phyloP scores from a whole-genome alignment of 805 yeast genomes.

The Cyberlindnera petersonii region DNA sequence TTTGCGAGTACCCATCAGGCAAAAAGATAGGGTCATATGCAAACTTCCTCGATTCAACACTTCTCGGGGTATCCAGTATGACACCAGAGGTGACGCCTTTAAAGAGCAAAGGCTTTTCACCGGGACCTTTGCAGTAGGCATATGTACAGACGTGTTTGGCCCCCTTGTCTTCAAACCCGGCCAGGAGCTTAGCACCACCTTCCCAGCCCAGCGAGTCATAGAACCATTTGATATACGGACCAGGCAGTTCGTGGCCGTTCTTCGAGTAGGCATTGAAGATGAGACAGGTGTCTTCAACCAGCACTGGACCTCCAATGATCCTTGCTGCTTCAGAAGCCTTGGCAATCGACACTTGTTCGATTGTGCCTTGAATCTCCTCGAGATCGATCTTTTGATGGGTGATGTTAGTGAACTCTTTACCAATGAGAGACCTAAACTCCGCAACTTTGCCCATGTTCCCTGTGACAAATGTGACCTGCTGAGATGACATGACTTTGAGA shows the following conservation, averaged over 20 bases:
- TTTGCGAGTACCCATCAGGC: conserved; percentile 68
- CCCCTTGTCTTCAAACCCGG: conserved; percentile 73
- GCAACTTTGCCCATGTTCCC: conserved; percentile 84
- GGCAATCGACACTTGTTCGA: conserved; percentile 72
- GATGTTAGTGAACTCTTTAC: conserved; percentile 40
- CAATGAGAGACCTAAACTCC: conserved; percentile 75
- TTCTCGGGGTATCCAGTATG: conserved; percentile 51
- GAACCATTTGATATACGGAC: conserved; percentile 95
- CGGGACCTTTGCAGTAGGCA: conserved; percentile 84
- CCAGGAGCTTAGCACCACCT: conserved; percentile 73
- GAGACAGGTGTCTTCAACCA: conserved; percentile 92
- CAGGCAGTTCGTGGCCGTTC: conserved; percentile 61
- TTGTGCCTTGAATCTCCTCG: conserved; percentile 85
- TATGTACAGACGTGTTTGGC: conserved; percentile 90
- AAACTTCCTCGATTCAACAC: conserved; percentile 64
- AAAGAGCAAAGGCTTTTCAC: conserved; percentile 61
- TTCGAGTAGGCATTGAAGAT: conserved; percentile 75
- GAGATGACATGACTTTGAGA: too few relatives aligned
- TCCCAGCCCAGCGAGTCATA: conserved; percentile 66
- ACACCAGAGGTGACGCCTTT: conserved; percentile 81
- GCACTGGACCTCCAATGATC: conserved; percentile 65
- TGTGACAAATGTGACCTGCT: conserved; percentile 62
- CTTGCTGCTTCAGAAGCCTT: conserved; percentile 74
- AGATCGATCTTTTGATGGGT: conserved; percentile 67
- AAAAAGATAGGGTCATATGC: conserved; percentile 94